phyloP scores from a whole-genome alignment of 805 yeast species.

The Babjeviella inositovora region DNA sequence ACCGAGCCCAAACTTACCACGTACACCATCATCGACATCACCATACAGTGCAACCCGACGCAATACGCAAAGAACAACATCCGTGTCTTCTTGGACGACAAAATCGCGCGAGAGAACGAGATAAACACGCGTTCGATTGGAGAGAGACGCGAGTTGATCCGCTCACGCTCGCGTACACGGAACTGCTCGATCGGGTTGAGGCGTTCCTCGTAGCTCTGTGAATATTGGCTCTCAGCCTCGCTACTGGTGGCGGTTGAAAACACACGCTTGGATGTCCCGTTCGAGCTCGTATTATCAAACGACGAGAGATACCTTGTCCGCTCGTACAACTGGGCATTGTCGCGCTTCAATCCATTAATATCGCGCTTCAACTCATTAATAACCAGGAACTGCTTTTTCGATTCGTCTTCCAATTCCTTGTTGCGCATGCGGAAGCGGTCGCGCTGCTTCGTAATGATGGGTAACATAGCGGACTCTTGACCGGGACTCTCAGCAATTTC shows the following conservation, averaged over 20 bases:
- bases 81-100: constrained; percentile 60
- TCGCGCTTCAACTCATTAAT: constrained; percentile 52
- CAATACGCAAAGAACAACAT: constrained; percentile 63
- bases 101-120: constrained; percentile 54
- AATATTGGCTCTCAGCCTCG: constrained; percentile 45
- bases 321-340: constrained; percentile 70
- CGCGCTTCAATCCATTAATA: constrained; percentile 44
- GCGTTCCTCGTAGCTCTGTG: constrained; percentile 54
- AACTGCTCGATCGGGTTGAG: constrained; percentile 77
- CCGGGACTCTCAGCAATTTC: constrained; percentile 20
- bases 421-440: constrained; percentile 82
- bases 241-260: constrained; percentile 10
- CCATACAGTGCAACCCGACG: constrained; percentile 55
- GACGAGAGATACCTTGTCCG: constrained; percentile 53
- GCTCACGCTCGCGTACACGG: constrained; percentile 59
- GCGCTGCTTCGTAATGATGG: constrained; percentile 87
- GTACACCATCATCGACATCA: constrained; percentile 46
- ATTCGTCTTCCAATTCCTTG: constrained; percentile 70
- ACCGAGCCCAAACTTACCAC: constrained; percentile 27
- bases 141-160: constrained; percentile 56
- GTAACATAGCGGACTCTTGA: constrained; percentile 41
- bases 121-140: constrained; percentile 69
- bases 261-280: constrained; percentile 9
- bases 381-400: constrained; percentile 36
- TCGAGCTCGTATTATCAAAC: constrained; percentile 11